Base-by-base conservation (phyloP, 352 stramenopile genomes). In the Pythium rhizo-oryzae region DNA sequence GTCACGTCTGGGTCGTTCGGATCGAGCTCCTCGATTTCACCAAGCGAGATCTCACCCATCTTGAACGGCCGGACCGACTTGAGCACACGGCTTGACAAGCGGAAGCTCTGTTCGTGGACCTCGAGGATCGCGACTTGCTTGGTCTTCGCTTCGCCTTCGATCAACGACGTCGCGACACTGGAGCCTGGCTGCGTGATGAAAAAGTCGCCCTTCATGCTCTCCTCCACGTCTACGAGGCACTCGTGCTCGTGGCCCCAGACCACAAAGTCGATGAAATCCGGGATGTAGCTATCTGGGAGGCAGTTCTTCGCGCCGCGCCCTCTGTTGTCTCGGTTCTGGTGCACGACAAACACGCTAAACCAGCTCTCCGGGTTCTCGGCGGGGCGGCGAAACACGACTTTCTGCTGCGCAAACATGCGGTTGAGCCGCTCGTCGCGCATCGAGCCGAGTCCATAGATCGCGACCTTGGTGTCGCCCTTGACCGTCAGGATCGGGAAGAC, bases 201-300 rank as follows among this genome's bases (percentile, higher is more conserved):
- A 72, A 99, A 99, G 37, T 98, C 97, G 15, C 96, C 97, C 49
- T 98, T 94, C 19, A 98, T 78, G 59, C 90, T 98, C 77, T 99
- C 94, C 64, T 94, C 76, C 2, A 94, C 85, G 39, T 98, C 85
- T 68, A 99, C 98, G 24, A 91, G 72, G 76, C 96, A 99, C 82
- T 99, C 97, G 77, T 99, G 98, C 80, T 99, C 98, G 74, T 99
- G 97, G 21, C 97, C 97, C 96, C 96, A 99, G 52, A 96, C 74
- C 8, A 98, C 96, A 51, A 99, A 88, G 72, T 99, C 96, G 71
- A 99, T 99, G 81, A 99, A 99, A 53, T 98, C 87, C 0, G 98
- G 98, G 44, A 99, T 99, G 82, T 99, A 97, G 60, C 85, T 94
- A 79, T 99, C 97, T 25, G 97, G 95, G 15, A 99, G 83, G 70